Conservation (phyloP, 179 eudicot species). For the Nepenthes alata region DNA sequence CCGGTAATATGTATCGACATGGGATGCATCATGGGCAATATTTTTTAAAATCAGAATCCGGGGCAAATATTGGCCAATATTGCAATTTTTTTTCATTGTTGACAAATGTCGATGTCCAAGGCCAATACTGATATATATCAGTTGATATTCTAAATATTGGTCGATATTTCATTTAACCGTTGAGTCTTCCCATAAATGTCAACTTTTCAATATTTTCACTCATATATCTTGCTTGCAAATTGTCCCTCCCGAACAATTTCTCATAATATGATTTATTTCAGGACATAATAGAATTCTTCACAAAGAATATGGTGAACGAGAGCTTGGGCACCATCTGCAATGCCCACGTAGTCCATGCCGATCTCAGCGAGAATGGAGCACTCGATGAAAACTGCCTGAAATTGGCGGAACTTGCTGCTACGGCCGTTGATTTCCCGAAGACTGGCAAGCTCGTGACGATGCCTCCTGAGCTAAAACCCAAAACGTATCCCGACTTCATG, state of each 20-base stretch:
- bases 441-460: constrained; percentile 60
- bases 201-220: too few species aligned
- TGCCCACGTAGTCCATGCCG: constrained; percentile 97
- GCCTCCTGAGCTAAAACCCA: constrained; percentile 61
- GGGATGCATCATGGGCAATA: too few species aligned
- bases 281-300: constrained; percentile 74
- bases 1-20: too few species aligned
- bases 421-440: constrained; percentile 93
- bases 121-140: too few species aligned
- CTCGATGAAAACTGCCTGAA: constrained; percentile 55
- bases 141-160: too few species aligned
- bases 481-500: constrained; percentile 89
- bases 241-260: neutral
- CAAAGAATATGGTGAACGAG: constrained; percentile 79
- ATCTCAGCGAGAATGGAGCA: constrained; percentile 55
- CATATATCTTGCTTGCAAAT: too few species aligned
- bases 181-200: too few species aligned
- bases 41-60: too few species aligned
- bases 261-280: constrained; percentile 16
- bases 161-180: too few species aligned
- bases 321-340: constrained; percentile 82
- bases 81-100: too few species aligned
- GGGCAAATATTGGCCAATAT: too few species aligned
- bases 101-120: too few species aligned
- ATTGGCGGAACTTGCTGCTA: constrained; percentile 81